phyloP scores from a whole-genome alignment of 2,329 filamentous ascomycete species.

The Aspergillus candidus region DNA sequence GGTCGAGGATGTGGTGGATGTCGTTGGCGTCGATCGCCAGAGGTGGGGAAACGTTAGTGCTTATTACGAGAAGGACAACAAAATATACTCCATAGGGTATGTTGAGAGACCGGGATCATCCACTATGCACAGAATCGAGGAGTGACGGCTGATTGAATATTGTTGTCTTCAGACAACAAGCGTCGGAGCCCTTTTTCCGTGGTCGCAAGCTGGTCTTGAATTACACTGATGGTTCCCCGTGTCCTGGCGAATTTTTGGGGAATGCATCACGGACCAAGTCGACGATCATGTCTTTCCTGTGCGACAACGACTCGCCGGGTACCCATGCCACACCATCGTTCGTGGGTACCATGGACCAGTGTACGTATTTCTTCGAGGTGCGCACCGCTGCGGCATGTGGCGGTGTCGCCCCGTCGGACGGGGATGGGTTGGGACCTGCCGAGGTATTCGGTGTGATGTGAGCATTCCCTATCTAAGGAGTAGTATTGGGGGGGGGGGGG shows the following conservation, averaged over 20 bases:
- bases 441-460: constrained; percentile 86
- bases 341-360: constrained; percentile 82
- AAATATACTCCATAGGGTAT: constrained; percentile 44
- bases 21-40: constrained; percentile 39
- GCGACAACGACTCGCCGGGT: constrained; percentile 71
- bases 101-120: constrained; percentile 9
- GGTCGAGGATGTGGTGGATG: constrained; percentile 42
- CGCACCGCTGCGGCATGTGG: constrained; percentile 80
- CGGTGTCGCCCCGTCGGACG: constrained; percentile 54
- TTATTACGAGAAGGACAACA: constrained; percentile 40
- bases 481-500: too few relatives aligned
- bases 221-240: constrained; percentile 71
- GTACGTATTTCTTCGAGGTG: constrained; percentile 92
- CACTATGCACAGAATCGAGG: not conserved
- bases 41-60: constrained; percentile 45
- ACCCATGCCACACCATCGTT: constrained; percentile 70
- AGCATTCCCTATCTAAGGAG: constrained; percentile 30
- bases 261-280: constrained; percentile 53
- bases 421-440: constrained; percentile 58
- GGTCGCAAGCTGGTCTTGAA: constrained; percentile 63
- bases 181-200: constrained; percentile 43
- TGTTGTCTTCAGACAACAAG: constrained; percentile 34
- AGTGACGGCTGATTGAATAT: constrained; percentile 1
- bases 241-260: constrained; percentile 35
- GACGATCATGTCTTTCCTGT: constrained; percentile 86